Base-by-base conservation (phyloP, 495 filamentous ascomycete genomes). In the Rusavskia elegans region DNA sequence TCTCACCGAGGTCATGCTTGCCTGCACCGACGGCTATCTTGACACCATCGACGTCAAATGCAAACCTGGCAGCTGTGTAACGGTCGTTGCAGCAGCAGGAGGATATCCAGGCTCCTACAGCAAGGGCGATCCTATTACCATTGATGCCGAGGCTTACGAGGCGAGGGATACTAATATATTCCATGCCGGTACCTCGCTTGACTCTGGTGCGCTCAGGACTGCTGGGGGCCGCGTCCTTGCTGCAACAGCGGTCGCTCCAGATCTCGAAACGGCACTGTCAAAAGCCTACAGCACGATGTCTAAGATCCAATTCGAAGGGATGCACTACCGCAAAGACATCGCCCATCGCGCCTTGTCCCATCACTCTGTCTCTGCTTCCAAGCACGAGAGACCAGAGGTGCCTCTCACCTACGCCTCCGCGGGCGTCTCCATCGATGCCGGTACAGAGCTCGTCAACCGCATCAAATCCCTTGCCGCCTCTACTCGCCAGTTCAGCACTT, bases 271-370 rank as follows among this genome's bases (percentile, higher is more conserved):
- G 50, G 93, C 92, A 2, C 82, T 97, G 0, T 72, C 77, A 57
- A 84, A 82, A 67, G 90, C 88, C 32, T 98, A 98, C 68, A 67
- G 67, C 40, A 85, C 83, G 25, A 82, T 96, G 16, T 73, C 77
- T 44, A 76, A 78, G 48, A 89, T 97, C 55, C 70, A 82, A 52
- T 98, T 95, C 58, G 76, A 90, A 20, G 81, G 80, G 53, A 95
- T 95, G 89, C 85, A 89, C 68, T 95, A 79, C 70, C 79, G 92
- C 59, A 87, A 79, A 64, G 92, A 98, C 61, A 97, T 98, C 64
- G 92, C 87, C 11, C 81, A 92, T 64, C 81, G 77, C 41, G 69
- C 68, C 23, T 68, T 73, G 61, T 61, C 65, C 40, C 19, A 13
- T 7, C 17, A 48, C 9, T 1, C n/a, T 27, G 9, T 32, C 62